phyloP scores from a whole-genome alignment of 139 green algal genomes.

The Yamagishiella unicocca region DNA sequence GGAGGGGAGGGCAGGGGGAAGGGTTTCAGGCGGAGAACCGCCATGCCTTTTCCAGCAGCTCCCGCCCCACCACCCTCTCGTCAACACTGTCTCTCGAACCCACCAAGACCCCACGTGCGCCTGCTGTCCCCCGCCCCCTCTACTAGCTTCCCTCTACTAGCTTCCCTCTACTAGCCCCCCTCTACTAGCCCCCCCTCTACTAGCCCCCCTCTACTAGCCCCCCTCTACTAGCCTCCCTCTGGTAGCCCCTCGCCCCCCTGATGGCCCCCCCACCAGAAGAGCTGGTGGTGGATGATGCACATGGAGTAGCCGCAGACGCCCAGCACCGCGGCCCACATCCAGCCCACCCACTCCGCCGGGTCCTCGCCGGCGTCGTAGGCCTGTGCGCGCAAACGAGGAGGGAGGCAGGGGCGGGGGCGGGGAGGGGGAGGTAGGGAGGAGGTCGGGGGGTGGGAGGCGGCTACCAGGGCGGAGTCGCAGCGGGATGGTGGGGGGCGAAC shows the following conservation, averaged over 20 bases:
- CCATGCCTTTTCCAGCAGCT: neutral
- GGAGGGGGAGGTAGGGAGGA: neutral
- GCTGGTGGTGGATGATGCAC: slow-evolving; percentile 82
- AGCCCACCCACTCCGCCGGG: slow-evolving; percentile 71
- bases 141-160: no score
- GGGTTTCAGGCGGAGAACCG: no score
- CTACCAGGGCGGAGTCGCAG: neutral
- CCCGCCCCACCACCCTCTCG: neutral
- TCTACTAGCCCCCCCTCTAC: no score
- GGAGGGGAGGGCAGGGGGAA: no score
- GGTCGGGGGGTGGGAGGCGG: neutral
- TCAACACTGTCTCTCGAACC: no score
- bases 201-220: no score
- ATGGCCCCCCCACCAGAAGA: slow-evolving; percentile 75
- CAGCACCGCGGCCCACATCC: slow-evolving; percentile 77
- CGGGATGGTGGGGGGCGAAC: neutral
- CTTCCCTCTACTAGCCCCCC: no score
- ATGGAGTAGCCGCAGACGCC: slow-evolving; percentile 65
- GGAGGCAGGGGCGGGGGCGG: neutral
- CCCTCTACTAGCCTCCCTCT: no score
- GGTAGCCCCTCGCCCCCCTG: no score
- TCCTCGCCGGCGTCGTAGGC: slow-evolving; percentile 38
- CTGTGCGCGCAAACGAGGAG: slow-evolving; percentile 7
- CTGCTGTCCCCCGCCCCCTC: neutral
- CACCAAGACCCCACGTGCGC: no score